Base-by-base conservation (phyloP, 192 early-diverging fungal species). In the Phlyctochytrium planicorne region DNA sequence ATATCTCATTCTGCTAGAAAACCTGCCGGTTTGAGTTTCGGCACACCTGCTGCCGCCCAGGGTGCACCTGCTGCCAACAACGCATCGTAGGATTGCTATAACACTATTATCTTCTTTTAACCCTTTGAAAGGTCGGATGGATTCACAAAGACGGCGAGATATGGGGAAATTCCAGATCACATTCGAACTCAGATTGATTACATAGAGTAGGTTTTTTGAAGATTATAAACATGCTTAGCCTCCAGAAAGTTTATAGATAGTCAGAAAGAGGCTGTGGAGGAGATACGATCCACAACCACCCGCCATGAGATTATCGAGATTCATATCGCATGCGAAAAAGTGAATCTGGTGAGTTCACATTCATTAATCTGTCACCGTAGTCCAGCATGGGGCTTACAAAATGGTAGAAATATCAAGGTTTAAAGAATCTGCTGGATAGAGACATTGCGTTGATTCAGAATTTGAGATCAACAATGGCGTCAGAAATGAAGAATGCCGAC, bases 401-500 rank as follows among this genome's bases (percentile, higher is more conserved):
- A 34, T 60, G 29, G 23, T 50, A 80, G 75, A 74, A 77, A 75
- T 50, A 68, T n/a, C 60, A 50, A 35, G 79, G 71, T 24, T 37
- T 77, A 3, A 60, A 72, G 24, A 77, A 73, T 53, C 37, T 77
- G 57, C 69, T 80, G 31, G 52, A 70, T 16, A 67, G 79, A 4
- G 79, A 80, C 50, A 74, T 62, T 37, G 59, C 34, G 34, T 23
- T 75, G 62, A 75, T 76, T 35, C 66, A 74, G 34, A 52, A 59
- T 30, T 55, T 80, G 29, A 30, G 62, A 0, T 17, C 32, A 2
- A 52, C 66, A 32, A 69, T 77, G 27, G 61, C 29, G 3, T 57
- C 31, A 34, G 79, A 76, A 66, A 73, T 77, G 40, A 69, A 73
- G 47, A 74, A 67, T 52, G 68, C 68, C n/a, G 78, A 76, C 56